Conservation (phyloP, 345 rosid species). For the Viola odorata region DNA sequence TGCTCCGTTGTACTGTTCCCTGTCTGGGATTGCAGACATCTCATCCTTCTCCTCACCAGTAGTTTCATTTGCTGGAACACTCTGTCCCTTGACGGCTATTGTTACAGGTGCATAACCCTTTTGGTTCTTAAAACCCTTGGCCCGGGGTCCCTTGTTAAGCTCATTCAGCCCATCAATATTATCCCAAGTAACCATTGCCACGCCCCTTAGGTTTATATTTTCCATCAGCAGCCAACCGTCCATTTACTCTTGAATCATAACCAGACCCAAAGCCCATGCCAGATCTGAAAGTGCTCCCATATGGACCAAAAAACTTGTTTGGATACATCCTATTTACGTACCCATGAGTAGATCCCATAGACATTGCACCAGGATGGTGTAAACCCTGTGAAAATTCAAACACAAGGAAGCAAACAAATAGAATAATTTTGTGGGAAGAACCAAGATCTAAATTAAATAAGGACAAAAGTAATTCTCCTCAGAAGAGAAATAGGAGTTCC, state of each 20-base stretch:
- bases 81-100: constrained; percentile 6
- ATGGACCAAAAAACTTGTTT: constrained; percentile 61
- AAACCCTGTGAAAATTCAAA: constrained; percentile 37
- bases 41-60: constrained; percentile 3
- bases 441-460: background rate
- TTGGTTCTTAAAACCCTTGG: constrained; percentile 37
- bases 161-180: constrained; percentile 73
- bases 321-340: constrained; percentile 57
- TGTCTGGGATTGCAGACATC: background rate
- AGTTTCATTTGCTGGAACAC: constrained; percentile 1
- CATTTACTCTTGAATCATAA: constrained; percentile 58
- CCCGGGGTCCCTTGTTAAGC: constrained; percentile 87
- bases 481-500: background rate
- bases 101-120: constrained; percentile 2
- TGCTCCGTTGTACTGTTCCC: constrained; percentile 7
- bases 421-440: background rate
- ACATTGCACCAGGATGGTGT: constrained; percentile 45
- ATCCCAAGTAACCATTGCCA: constrained; percentile 11
- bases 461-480: no score
- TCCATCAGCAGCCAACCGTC: constrained; percentile 16
- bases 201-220: constrained; percentile 5
- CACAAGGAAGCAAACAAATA: background rate
- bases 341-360: constrained; percentile 53
- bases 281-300: constrained; percentile 55
- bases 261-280: constrained; percentile 63